phyloP scores from a whole-genome alignment of 2,329 filamentous ascomycete genomes.

The Myriosclerotinia duriaeana region DNA sequence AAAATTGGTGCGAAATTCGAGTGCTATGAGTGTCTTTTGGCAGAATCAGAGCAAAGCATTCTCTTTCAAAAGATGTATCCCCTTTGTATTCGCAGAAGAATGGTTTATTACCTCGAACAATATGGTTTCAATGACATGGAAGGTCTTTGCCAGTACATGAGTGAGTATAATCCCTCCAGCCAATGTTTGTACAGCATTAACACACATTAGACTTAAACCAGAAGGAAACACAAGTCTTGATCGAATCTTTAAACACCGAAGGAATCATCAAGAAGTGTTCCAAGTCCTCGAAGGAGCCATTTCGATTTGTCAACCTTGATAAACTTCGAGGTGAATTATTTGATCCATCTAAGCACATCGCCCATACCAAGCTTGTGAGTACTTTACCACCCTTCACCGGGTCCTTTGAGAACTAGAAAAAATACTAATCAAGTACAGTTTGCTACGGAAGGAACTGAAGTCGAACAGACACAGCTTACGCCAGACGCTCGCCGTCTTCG shows the following conservation, averaged over 20 bases:
- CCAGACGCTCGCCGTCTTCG: not conserved
- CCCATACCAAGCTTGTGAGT: constrained; percentile 13
- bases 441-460: not conserved
- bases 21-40: constrained; percentile 32
- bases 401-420: not conserved
- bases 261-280: constrained; percentile 22
- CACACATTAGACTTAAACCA: not conserved
- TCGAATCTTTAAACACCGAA: constrained; percentile 19
- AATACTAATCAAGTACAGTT: not conserved
- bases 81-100: constrained; percentile 27
- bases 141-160: constrained; percentile 23
- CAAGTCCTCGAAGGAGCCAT: constrained; percentile 6
- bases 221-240: constrained; percentile 19
- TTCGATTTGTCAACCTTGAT: constrained; percentile 5
- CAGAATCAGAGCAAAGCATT: not conserved
- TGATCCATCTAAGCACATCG: constrained; percentile 17
- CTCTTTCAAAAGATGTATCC: constrained; percentile 21
- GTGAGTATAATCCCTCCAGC: not conserved
- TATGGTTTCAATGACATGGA: constrained; percentile 21
- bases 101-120: constrained; percentile 27
- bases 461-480: constrained; percentile 4
- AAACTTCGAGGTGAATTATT: constrained; percentile 14
- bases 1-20: constrained; percentile 10
- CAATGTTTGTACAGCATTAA: not conserved
- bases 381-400: not conserved